Evolutionary conservation across 192 early-diverging fungal genomes (phyloP).

Genomic region (Coemansia erecta): DNA sequence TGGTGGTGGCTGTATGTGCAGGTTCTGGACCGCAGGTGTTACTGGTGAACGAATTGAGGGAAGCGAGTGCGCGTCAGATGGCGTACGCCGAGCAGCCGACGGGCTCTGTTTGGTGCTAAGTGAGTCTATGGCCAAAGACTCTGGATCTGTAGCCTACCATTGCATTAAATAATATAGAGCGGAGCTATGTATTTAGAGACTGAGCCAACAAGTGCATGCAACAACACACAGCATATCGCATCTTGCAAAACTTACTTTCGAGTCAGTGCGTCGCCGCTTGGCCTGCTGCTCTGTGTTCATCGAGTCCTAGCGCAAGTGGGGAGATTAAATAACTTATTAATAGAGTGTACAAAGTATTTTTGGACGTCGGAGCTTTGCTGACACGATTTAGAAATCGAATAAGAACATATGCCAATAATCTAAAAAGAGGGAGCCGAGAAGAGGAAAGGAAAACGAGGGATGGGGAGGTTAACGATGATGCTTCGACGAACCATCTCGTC

Average conservation of each 20-base stretch:
- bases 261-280: constrained; percentile 52
- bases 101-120: constrained; percentile 30
- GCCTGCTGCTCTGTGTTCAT: constrained; percentile 48
- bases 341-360: constrained; percentile 4
- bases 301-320: constrained; percentile 21
- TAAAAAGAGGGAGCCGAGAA: constrained; percentile 21
- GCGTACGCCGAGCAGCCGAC: constrained; percentile 15
- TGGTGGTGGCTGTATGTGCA: constrained; percentile 17
- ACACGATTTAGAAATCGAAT: background rate
- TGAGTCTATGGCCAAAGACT: constrained; percentile 32
- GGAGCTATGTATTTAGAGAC: background rate
- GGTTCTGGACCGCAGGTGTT: constrained; percentile 7
- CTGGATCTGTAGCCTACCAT: constrained; percentile 37
- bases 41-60: constrained; percentile 42
- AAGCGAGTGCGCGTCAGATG: constrained; percentile 29
- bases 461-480: constrained; percentile 19
- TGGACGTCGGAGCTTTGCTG: no score
- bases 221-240: background rate
- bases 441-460: constrained; percentile 18
- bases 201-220: background rate
- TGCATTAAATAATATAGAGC: background rate
- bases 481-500: constrained; percentile 19
- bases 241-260: constrained; percentile 25
- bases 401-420: constrained; percentile 8
- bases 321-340: background rate